These are phyloP conservation scores for Solanum chmielewskii DNA, from an alignment of 257 asterid genomes.

Conservation along the genomic window DNA sequence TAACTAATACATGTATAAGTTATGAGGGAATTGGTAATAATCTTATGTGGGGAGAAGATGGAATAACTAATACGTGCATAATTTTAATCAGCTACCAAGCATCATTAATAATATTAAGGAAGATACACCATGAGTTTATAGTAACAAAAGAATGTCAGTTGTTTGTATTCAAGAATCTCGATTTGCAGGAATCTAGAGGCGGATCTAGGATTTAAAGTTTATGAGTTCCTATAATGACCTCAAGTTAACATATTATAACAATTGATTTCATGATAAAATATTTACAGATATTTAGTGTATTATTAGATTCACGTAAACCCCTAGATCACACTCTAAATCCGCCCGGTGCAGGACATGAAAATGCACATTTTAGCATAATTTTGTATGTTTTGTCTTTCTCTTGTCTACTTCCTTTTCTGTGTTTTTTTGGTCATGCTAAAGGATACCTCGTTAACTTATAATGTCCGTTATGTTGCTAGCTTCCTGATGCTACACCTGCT, in stretches of 20 bases:
- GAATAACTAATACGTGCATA: background rate
- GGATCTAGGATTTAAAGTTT: background rate
- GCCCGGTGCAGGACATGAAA: background rate
- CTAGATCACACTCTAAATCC: background rate
- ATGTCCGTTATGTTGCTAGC: constrained; percentile 24
- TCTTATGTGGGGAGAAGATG: background rate
- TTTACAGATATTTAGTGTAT: background rate
- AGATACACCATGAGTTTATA: background rate
- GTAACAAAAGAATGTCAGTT: background rate
- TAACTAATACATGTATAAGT: background rate
- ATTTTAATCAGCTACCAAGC: background rate
- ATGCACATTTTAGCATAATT: background rate
- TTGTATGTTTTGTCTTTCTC: background rate
- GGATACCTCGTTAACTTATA: background rate
- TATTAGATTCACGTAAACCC: background rate
- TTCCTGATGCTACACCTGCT: constrained; percentile 87
- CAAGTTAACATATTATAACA: background rate
- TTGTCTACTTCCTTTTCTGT: background rate
- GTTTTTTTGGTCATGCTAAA: background rate
- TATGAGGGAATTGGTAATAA: background rate
- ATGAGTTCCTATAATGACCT: background rate
- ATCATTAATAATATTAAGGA: background rate
- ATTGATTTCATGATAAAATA: background rate
- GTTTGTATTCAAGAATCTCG: background rate
- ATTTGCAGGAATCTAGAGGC: background rate